phyloP scores from a whole-genome alignment of 257 asterid genomes.

The Solanum commersonii region DNA sequence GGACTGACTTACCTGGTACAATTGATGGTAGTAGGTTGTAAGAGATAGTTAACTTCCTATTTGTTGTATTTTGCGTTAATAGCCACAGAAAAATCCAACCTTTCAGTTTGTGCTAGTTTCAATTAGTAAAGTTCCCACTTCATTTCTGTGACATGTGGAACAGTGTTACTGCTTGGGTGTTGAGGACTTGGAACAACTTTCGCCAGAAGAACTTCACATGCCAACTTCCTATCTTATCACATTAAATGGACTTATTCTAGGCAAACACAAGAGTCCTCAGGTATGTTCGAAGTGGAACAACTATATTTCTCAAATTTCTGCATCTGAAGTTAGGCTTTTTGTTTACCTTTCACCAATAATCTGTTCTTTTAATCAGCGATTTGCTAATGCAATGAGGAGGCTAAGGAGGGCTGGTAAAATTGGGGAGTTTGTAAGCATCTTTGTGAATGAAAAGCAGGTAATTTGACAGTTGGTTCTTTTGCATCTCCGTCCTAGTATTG shows the following conservation, averaged over 20 bases:
- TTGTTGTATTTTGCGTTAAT: background rate
- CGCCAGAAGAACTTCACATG: slow-evolving; percentile 91
- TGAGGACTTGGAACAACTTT: slow-evolving; percentile 67
- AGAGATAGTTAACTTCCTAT: background rate
- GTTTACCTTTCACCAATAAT: background rate
- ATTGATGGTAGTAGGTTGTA: background rate
- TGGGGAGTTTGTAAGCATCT: slow-evolving; percentile 93
- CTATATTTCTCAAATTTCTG: background rate
- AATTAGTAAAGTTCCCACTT: background rate
- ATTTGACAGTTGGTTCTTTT: background rate
- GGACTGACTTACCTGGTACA: background rate
- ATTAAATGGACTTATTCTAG: slow-evolving; percentile 87
- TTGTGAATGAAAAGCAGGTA: slow-evolving; percentile 85
- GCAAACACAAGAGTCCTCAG: slow-evolving; percentile 81
- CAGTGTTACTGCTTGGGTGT: slow-evolving; percentile 81
- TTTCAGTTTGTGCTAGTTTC: background rate
- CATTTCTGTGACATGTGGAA: background rate
- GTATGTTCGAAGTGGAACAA: slow-evolving; percentile 20
- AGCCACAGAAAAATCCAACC: background rate
- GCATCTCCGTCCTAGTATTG: background rate
- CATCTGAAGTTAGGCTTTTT: background rate
- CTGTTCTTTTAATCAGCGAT: slow-evolving; percentile 28
- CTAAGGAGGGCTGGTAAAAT: slow-evolving; percentile 82
- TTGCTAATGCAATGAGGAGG: slow-evolving; percentile 67
- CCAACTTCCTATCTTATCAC: slow-evolving; percentile 68